Base-by-base conservation (phyloP, 73 alveolate genomes). In the Paramecium tetraurelia region DNA sequence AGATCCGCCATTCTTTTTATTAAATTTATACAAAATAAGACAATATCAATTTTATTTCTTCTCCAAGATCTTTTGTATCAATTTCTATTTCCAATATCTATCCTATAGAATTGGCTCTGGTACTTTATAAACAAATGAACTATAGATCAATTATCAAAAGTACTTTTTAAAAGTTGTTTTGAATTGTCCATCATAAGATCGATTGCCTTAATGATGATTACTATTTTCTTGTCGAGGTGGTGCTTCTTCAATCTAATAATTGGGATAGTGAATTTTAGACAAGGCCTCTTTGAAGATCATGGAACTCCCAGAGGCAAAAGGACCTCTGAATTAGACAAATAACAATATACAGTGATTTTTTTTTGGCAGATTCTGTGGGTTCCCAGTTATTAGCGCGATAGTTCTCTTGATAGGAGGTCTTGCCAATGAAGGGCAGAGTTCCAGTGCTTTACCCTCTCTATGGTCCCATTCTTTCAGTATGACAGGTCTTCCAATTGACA, bases 61-160 rank as follows among this genome's bases (percentile, higher is more conserved):
- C 16, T 80, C 90, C 75, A 80, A 31, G 1, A 80, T 80, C 57
- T 80, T 80, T 35, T 80, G 18, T 22, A 80, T 11, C 29, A 80
- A 80, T 35, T 80, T 80, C 50, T 80, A 46, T 44, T 80, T 80
- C 90, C 90, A 80, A 80, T 80, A 80, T 22, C 90, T 40, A 80
- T 80, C 90, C 24, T 80, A 20, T 14, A 80, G 16, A 8, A 80
- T 80, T 4, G 70, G 72, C 2, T 80, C 90, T 12, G 90, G 90
- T 24, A 41, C 46, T 48, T 80, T 80, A 35, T 43, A 80, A 0
- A 46, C 50, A 48, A 80, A 80, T 7, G 90, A 80, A 46, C 90
- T 80, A 80, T 1, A 53, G 14, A 80, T 46, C 2, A 16, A 14
- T 20, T 14, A 1, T 2, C 8, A 38, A n/a, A 18, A 22, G 6